These are phyloP conservation scores for Lentinus tigrinus DNA, from an alignment of 768 basidiomycete species.

Conservation along the genomic window DNA sequence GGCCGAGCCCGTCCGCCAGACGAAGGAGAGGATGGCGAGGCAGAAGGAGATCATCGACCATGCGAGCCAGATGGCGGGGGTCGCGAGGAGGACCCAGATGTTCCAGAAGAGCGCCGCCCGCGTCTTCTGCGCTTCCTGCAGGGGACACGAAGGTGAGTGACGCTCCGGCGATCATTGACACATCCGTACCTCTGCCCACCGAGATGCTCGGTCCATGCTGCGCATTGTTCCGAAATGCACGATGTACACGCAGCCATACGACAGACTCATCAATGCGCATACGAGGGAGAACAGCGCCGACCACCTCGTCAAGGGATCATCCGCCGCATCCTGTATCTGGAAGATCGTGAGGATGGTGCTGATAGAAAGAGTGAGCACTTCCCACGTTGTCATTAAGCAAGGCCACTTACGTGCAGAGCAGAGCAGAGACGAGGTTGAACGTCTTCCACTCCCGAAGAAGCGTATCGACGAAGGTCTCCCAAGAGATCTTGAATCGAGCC, in stretches of 20 bases:
- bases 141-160: neutral
- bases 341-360: slow-evolving; percentile 70
- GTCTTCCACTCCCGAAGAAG: slow-evolving; percentile 78
- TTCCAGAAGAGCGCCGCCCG: slow-evolving; percentile 57
- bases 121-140: slow-evolving; percentile 56
- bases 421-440: slow-evolving; percentile 67
- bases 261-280: slow-evolving; percentile 67
- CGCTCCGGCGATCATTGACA: neutral
- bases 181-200: slow-evolving; percentile 62
- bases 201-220: slow-evolving; percentile 66
- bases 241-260: slow-evolving; percentile 74
- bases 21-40: slow-evolving; percentile 58
- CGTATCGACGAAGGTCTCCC: slow-evolving; percentile 73
- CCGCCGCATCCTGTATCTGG: slow-evolving; percentile 49
- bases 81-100: slow-evolving; percentile 65
- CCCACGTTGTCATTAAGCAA: neutral
- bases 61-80: slow-evolving; percentile 70
- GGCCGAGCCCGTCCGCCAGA: slow-evolving; percentile 62
- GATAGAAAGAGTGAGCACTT: neutral
- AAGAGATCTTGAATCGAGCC: slow-evolving; percentile 59
- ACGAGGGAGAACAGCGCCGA: slow-evolving; percentile 63
- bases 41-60: slow-evolving; percentile 75
- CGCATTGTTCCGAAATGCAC: slow-evolving; percentile 71
- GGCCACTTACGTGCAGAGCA: slow-evolving; percentile 47
- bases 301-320: slow-evolving; percentile 62